Percentiles rank a stretch among this genome's conserved stretches.
Evolutionary conservation across 2,329 filamentous ascomycete species (phyloP).

Genomic region (Xylariaceae sp.): DNA sequence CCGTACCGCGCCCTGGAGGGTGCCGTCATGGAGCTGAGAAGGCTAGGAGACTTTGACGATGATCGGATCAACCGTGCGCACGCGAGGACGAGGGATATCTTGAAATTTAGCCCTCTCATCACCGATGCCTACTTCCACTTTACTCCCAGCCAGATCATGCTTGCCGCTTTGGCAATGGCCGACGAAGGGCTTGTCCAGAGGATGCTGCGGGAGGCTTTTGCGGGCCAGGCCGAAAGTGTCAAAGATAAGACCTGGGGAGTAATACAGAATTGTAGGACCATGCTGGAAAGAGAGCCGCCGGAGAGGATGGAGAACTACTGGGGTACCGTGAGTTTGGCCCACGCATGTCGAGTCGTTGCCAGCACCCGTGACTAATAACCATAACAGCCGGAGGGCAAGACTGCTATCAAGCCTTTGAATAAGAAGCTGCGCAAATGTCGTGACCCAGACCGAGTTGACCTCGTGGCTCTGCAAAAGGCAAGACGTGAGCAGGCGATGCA

Average conservation of each 20-base stretch:
- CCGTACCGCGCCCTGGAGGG: slow-evolving; percentile 86
- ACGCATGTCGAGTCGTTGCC: slow-evolving; percentile 12
- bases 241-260: slow-evolving; percentile 45
- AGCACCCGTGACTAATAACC: slow-evolving; percentile 9
- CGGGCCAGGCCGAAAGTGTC: slow-evolving; percentile 19
- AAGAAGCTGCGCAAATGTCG: slow-evolving; percentile 70
- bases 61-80: slow-evolving; percentile 59
- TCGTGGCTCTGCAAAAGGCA: slow-evolving; percentile 64
- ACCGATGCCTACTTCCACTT: slow-evolving; percentile 98
- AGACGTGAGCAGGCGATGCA: slow-evolving; percentile 50
- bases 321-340: slow-evolving; percentile 39
- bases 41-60: slow-evolving; percentile 59
- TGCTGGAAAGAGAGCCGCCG: slow-evolving; percentile 54
- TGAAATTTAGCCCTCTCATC: slow-evolving; percentile 76
- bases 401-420: slow-evolving; percentile 53
- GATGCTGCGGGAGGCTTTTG: slow-evolving; percentile 39
- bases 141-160: slow-evolving; percentile 89
- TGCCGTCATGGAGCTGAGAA: slow-evolving; percentile 74
- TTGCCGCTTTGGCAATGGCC: slow-evolving; percentile 72
- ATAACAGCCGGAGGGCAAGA: slow-evolving; percentile 39
- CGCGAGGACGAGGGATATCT: slow-evolving; percentile 64
- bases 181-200: slow-evolving; percentile 60
- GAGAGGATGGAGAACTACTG: slow-evolving; percentile 52
- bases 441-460: slow-evolving; percentile 69
- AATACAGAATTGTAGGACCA: slow-evolving; percentile 47